phyloP scores from a whole-genome alignment of 371 early-diverging fungal species.

The Mortierella sp. region DNA sequence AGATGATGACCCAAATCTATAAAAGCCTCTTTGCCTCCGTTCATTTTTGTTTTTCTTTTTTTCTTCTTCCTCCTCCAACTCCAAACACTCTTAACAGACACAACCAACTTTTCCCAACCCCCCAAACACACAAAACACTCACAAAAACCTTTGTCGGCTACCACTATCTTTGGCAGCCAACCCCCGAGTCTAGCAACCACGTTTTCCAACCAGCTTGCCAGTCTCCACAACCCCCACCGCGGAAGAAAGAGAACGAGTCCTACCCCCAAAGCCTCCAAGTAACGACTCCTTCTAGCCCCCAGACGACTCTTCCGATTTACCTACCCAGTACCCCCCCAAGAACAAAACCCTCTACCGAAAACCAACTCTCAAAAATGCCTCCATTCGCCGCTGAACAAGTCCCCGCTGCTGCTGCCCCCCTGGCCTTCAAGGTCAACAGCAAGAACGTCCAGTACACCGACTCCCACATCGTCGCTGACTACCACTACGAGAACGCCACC shows the following conservation, averaged over 20 bases:
- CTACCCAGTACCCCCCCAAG: slow-evolving; percentile 26
- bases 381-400: slow-evolving; percentile 49
- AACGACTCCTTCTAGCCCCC: slow-evolving; percentile 53
- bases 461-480: slow-evolving; percentile 84
- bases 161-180: slow-evolving; percentile 55
- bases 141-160: slow-evolving; percentile 44
- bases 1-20: slow-evolving; percentile 23
- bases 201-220: slow-evolving; percentile 89
- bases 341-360: slow-evolving; percentile 32
- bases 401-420: slow-evolving; percentile 59
- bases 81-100: slow-evolving; percentile 13
- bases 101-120: slow-evolving; percentile 18
- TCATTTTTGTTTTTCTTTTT: slow-evolving; percentile 18
- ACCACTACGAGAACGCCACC: slow-evolving; percentile 89
- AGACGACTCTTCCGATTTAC: slow-evolving; percentile 45
- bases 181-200: slow-evolving; percentile 57
- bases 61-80: slow-evolving; percentile 12
- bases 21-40: slow-evolving; percentile 9
- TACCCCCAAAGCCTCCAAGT: slow-evolving; percentile 73
- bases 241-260: slow-evolving; percentile 84
- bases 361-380: slow-evolving; percentile 38
- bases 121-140: slow-evolving; percentile 14
- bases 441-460: slow-evolving; percentile 91
- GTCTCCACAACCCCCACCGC: slow-evolving; percentile 92
- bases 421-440: slow-evolving; percentile 87